Conservation (phyloP, 169 alveolate species). For the Fabrea salina region DNA sequence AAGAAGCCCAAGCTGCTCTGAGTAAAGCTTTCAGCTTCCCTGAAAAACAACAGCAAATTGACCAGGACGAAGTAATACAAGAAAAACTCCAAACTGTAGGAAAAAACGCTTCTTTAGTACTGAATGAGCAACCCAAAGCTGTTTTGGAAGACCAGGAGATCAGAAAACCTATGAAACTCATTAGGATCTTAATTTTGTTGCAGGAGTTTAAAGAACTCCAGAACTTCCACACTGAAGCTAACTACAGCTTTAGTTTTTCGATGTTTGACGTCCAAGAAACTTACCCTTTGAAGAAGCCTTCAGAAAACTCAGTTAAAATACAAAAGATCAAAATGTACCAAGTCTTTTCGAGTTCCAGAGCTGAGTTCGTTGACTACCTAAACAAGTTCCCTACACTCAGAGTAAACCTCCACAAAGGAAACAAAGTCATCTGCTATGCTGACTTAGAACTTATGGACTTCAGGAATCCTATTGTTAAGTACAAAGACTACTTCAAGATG, state of each 20-base stretch:
- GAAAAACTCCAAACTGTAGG: neutral
- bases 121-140: conserved; percentile 14
- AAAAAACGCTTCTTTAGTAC: neutral
- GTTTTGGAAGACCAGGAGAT: conserved; percentile 24
- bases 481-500: neutral
- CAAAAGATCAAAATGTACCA: conserved; percentile 32
- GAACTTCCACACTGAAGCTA: neutral
- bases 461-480: neutral
- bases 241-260: conserved; percentile 1
- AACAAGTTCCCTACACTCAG: neutral
- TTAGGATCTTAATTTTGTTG: neutral
- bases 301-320: neutral
- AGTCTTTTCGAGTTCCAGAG: conserved; percentile 2
- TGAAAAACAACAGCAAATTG: neutral
- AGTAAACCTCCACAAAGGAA: neutral
- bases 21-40: conserved; percentile 23
- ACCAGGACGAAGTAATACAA: neutral
- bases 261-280: neutral
- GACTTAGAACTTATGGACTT: conserved; percentile 19
- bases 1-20: neutral
- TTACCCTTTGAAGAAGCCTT: neutral
- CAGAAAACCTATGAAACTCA: conserved; percentile 24
- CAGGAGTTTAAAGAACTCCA: neutral
- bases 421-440: neutral
- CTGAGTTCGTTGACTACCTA: conserved; percentile 10